phyloP scores from a whole-genome alignment of 1,284 basidiomycete genomes.

The Pseudozyma thailandica region DNA sequence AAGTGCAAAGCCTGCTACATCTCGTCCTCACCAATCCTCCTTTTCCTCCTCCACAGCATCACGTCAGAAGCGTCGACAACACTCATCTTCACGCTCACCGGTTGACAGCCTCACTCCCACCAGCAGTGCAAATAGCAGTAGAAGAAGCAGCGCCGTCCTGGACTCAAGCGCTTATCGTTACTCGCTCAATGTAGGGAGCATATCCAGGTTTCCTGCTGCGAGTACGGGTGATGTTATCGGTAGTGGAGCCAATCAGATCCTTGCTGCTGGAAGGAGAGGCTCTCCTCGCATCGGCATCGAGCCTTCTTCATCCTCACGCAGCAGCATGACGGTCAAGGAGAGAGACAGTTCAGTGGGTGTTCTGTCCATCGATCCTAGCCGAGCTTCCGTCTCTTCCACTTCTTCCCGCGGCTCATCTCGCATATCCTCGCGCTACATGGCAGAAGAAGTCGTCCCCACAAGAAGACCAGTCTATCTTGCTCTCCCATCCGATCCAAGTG shows the following conservation, averaged over 20 bases:
- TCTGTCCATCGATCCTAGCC: constrained; percentile 19
- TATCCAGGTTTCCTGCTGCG: constrained; percentile 17
- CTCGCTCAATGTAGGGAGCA: constrained; percentile 21
- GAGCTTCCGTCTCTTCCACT: constrained; percentile 11
- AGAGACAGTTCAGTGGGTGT: background rate
- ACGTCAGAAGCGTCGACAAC: background rate
- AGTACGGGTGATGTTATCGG: constrained; percentile 3
- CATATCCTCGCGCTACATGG: constrained; percentile 22
- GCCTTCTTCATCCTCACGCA: background rate
- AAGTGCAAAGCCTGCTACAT: background rate
- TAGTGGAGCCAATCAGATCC: constrained; percentile 25
- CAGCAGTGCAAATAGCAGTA: constrained; percentile 15
- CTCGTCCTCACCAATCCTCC: background rate
- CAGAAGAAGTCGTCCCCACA: constrained; percentile 36
- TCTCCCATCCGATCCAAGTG: constrained; percentile 29
- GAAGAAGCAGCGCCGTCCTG: constrained; percentile 27
- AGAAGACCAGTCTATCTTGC: constrained; percentile 27
- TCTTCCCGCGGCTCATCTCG: constrained; percentile 20
- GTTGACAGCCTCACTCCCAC: constrained; percentile 1
- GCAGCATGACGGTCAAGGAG: background rate
- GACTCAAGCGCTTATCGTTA: constrained; percentile 27
- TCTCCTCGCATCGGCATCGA: background rate
- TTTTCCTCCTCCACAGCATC: background rate
- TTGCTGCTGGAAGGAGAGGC: constrained; percentile 7
- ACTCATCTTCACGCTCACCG: constrained; percentile 2